A percentile compares a stretch with the other conserved stretches of the same genome.
Conservation (phyloP, 2,329 filamentous ascomycete species). For the Monosporascus sp. region DNA sequence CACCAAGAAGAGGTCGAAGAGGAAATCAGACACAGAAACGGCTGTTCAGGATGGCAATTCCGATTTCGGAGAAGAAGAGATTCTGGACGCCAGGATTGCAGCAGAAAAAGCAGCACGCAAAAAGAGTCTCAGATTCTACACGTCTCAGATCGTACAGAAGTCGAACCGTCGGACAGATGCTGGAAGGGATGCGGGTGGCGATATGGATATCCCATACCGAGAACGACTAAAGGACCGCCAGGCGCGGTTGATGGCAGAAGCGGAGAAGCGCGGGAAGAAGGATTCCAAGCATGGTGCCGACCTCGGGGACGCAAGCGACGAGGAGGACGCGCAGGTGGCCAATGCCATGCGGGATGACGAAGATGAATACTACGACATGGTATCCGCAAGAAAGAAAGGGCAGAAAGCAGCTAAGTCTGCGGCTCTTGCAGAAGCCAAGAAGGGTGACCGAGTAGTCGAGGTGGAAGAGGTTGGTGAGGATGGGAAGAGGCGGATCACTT, state of each 20-base stretch:
- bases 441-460: slow-evolving; percentile 58
- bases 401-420: slow-evolving; percentile 60
- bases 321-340: slow-evolving; percentile 54
- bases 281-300: slow-evolving; percentile 58
- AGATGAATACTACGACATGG: slow-evolving; percentile 85
- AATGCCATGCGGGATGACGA: slow-evolving; percentile 48
- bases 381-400: slow-evolving; percentile 69
- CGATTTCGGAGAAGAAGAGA: slow-evolving; percentile 89
- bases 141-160: slow-evolving; percentile 94
- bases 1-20: slow-evolving; percentile 40
- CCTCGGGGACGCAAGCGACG: slow-evolving; percentile 62
- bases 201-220: slow-evolving; percentile 79
- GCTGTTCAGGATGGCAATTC: slow-evolving; percentile 56
- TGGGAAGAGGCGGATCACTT: slow-evolving; percentile 88
- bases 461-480: slow-evolving; percentile 69
- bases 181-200: slow-evolving; percentile 70
- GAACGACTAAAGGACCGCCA: slow-evolving; percentile 84
- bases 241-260: slow-evolving; percentile 80
- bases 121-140: slow-evolving; percentile 95
- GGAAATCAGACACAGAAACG: slow-evolving; percentile 27
- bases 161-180: slow-evolving; percentile 75
- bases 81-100: slow-evolving; percentile 69
- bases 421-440: slow-evolving; percentile 55
- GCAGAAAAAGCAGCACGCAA: slow-evolving; percentile 85
- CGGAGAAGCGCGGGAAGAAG: slow-evolving; percentile 73